phyloP scores from a whole-genome alignment of 2,329 filamentous ascomycete species.

The Alternaria consortialis region DNA sequence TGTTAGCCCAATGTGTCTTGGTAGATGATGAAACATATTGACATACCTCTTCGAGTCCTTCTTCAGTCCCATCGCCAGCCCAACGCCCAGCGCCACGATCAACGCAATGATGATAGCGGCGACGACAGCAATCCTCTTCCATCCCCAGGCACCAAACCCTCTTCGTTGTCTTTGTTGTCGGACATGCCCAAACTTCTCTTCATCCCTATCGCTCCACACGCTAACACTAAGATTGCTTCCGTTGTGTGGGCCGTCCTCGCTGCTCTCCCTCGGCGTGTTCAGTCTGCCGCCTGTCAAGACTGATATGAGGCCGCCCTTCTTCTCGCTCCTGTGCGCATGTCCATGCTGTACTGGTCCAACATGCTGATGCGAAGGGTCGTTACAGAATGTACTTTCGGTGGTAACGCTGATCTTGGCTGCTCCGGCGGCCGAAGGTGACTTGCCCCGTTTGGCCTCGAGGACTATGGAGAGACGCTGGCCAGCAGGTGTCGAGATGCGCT shows the following conservation, averaged over 20 bases:
- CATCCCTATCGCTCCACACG: constrained; percentile 49
- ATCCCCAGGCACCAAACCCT: constrained; percentile 45
- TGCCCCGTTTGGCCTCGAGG: constrained; percentile 42
- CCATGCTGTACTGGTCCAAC: constrained; percentile 33
- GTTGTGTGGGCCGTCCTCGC: constrained; percentile 36
- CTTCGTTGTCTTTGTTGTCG: constrained; percentile 35
- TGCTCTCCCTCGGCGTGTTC: constrained; percentile 42
- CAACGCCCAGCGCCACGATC: constrained; percentile 52
- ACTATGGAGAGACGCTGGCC: constrained; percentile 54
- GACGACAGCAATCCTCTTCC: constrained; percentile 52
- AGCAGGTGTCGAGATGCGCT: constrained; percentile 55
- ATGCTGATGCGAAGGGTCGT: constrained; percentile 37
- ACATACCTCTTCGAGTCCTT: constrained; percentile 41
- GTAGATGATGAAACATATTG: background rate
- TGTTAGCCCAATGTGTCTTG: constrained; percentile 7
- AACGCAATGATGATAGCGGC: constrained; percentile 41
- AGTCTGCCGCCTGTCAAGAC: constrained; percentile 34
- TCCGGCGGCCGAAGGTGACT: constrained; percentile 26
- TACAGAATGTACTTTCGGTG: constrained; percentile 41
- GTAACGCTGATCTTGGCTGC: constrained; percentile 37
- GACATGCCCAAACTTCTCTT: constrained; percentile 43
- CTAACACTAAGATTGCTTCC: constrained; percentile 46
- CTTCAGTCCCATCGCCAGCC: constrained; percentile 54
- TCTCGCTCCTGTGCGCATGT: constrained; percentile 24
- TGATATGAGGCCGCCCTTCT: constrained; percentile 30